Base-by-base conservation (phyloP, 495 filamentous ascomycete species). In the Hypoxylon subgilvum region DNA sequence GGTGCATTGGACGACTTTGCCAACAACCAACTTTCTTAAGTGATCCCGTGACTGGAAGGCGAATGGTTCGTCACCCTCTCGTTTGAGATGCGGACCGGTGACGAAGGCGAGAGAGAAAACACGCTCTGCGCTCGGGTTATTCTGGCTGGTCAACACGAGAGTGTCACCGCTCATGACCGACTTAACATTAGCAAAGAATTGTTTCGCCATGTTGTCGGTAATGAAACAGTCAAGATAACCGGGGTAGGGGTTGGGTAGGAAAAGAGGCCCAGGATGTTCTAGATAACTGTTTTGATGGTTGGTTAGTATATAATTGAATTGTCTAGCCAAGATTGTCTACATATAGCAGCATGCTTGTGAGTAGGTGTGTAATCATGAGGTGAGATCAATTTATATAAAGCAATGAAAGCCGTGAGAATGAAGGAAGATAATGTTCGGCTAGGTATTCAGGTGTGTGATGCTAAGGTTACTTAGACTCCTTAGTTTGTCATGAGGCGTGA, bases 21-120 rank as follows among this genome's bases (percentile, higher is more conserved):
- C 92, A 49, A 99, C 90, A 6, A 88, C 77, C 34, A 91, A 74
- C 41, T 88, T 86, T 50, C 95, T 86, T 25, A 97, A 82, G 69
- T 87, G 93, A 69, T 99, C 94, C 48, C 95, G 89, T 35, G 95
- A 96, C 73, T 92, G 86, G 72, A 96, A 97, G 31, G 88, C 92
- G 62, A 85, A 92, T 14, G 88, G 84, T 84, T 97, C 93, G 61
- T 97, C 93, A 51, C 88, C 91, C 54, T 97, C 95, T 69, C 88
- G 86, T 76, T 82, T 85, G 64, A 97, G 71, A 62, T 91, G 85
- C 0, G 95, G 95, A 12, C 91, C 91, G 38, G 88, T 87, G 48
- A 97, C 89, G 76, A 88, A 97, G 42, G 95, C 93, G 43, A 99
- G 77, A 57, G 91, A 95, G 44, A 99, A 81, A 30, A 82, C 87